Base-by-base conservation (phyloP, 2,329 filamentous ascomycete genomes). In the Teratosphaeria pseudoeucalypti region DNA sequence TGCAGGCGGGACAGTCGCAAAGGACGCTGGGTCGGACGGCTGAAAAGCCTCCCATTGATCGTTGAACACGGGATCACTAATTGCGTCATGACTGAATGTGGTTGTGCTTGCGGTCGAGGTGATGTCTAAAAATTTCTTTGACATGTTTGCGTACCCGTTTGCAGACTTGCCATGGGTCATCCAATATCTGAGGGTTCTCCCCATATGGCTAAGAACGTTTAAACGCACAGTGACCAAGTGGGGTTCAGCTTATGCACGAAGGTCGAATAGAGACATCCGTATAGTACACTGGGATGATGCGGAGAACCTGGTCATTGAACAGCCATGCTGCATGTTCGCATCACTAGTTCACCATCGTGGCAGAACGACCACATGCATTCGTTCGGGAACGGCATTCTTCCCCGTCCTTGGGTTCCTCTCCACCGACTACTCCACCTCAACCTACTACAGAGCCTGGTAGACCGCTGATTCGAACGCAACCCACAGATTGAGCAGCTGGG, bases 401-500 rank as follows among this genome's bases (percentile, higher is more conserved):
- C 29, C 29, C 29, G 29, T 6, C 23, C 43, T n/a, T 23, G n/a
- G 7, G 6, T 54, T 54, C 14, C 43, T 9, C n/a, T n/a, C 16
- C 6, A 16, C 43, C 16, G n/a, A 10, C 2, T 49, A 10, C 10
- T 49, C 43, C n/a, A 12, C 37, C 37, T 43, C 10, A 23, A 4
- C 37, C 16, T 39, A 58, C 23, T 29, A 14, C 43, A 58, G 16
- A 29, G 57, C 52, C n/a, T 58, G 37, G 47, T 68, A 68, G 12
- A 66, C 61, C 9, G 64, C 63, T 10, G 53, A 58, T 57, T 70
- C 68, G 32, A 66, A 66, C 14, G 60, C 63, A 14, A 58, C 63
- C 67, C 67, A 70, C 47, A 66, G 62, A 12, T 64, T 64, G 58
- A 68, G 61, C 11, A 68, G 62, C 47, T 66, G 58, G 11, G 55